phyloP scores from a whole-genome alignment of 2,329 filamentous ascomycete species.

The Aspergillus ruber region DNA sequence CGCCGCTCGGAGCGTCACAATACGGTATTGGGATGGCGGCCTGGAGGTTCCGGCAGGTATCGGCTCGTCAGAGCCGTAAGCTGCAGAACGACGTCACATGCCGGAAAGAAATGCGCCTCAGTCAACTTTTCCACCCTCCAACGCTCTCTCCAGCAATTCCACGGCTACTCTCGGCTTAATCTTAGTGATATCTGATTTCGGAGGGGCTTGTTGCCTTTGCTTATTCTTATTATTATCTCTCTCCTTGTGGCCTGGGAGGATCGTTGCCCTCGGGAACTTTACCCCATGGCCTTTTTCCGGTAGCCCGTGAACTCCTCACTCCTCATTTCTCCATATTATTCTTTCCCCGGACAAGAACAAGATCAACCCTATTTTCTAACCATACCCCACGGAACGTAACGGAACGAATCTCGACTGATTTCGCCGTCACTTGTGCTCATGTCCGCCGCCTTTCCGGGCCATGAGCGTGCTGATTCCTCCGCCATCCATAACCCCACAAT shows the following conservation, averaged over 20 bases:
- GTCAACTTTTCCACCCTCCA: background rate
- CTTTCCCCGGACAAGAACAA: conserved; percentile 6
- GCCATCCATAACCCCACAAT: conserved; percentile 9
- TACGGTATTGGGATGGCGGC: conserved; percentile 9
- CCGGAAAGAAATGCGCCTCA: conserved; percentile 2
- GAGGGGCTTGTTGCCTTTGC: background rate
- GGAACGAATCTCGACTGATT: conserved; percentile 4
- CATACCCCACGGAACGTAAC: background rate
- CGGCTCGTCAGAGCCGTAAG: conserved; percentile 26
- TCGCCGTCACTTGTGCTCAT: conserved; percentile 10
- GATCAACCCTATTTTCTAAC: background rate
- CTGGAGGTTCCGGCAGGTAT: conserved; percentile 20
- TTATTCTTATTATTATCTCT: background rate
- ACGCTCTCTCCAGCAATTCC: background rate
- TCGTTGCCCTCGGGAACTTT: background rate
- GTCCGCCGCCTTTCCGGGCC: conserved; percentile 20
- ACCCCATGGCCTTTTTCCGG: conserved; percentile 21
- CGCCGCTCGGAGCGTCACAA: conserved; percentile 16
- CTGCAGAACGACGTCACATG: conserved; percentile 14
- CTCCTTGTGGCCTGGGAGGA: background rate
- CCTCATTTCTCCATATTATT: conserved; percentile 5
- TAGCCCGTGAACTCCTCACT: conserved; percentile 21
- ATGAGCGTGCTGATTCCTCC: conserved; percentile 21
- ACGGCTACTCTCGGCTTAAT: background rate
- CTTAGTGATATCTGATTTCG: background rate